Evolutionary conservation across 2,329 filamentous ascomycete genomes (phyloP), one percentile per base, ranked within the genome.

Genomic region (Exophiala calicioides): DNA sequence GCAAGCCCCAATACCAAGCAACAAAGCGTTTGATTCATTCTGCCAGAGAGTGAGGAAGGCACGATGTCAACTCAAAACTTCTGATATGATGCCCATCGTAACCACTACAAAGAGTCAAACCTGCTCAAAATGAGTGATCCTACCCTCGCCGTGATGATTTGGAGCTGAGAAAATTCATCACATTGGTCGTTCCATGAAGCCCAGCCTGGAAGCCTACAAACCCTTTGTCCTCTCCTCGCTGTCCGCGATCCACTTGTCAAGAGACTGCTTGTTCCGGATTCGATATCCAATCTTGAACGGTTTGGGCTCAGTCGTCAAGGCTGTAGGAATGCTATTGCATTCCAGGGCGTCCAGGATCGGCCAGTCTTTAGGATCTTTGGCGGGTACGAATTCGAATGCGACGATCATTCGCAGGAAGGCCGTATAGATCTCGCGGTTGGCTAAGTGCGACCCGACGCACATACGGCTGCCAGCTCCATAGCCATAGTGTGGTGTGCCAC

Each of bases 401-500:
- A 72, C 76, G 50, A 84, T 76, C 29, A 84, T 65, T 1, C 81
- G 71, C 23, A 83, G 65, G 50, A 79, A 82, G 0, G 78, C 78
- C 1, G 78, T 80, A 65, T 76, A 85, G 0, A 84, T 72, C 59
- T 84, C 79, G 2, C 81, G 74, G 60, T 83, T 83, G 3, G 78
- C 82, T 6, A 85, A 71, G 55, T 83, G 81, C 1, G 75, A 78
- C 13, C 82, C 82, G 0, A 77, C 78, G 58, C 81, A 85, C 75
- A 84, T 82, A 27, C 81, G 72, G 2, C 76, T 78, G 2, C 82
- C 81, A 0, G 81, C 80, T 2, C 82, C 81, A 52, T 81, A 85
- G 7, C 69, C 78, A 57, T 80, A 82, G 58, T 84, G 81, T 0
- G 77, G 78, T 1, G 80, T 82, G 5, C 80, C 80, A 0, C 68